These are phyloP conservation scores for Anthracocystis setariae DNA, from an alignment of 1,284 basidiomycete species.

Conservation along the genomic window DNA sequence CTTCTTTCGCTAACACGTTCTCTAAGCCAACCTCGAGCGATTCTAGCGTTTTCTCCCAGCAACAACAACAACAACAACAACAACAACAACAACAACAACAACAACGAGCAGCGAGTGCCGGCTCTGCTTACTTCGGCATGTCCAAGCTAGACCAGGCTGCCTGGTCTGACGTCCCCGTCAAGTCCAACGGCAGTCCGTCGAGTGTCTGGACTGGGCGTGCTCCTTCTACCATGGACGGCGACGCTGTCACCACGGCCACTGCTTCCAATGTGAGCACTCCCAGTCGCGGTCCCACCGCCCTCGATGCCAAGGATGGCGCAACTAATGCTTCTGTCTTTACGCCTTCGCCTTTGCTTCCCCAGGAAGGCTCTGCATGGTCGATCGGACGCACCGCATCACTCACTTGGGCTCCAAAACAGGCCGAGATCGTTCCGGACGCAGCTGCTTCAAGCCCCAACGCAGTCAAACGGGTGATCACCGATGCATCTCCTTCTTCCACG, in stretches of 20 bases:
- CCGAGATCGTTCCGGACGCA: slow-evolving; percentile 17
- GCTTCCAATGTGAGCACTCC: slow-evolving; percentile 49
- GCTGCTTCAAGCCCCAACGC: slow-evolving; percentile 26
- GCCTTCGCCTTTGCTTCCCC: slow-evolving; percentile 35
- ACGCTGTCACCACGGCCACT: slow-evolving; percentile 37
- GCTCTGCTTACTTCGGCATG: slow-evolving; percentile 18
- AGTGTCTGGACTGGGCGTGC: slow-evolving; percentile 47
- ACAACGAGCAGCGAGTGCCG: slow-evolving; percentile 12
- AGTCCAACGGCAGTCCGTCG: slow-evolving; percentile 26
- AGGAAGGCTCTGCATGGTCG: slow-evolving; percentile 44
- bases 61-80: slow-evolving; percentile 16
- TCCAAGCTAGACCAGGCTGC: slow-evolving; percentile 30
- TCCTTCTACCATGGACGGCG: slow-evolving; percentile 35
- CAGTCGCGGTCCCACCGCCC: slow-evolving; percentile 16
- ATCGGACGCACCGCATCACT: slow-evolving; percentile 18
- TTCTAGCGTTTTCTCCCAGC: background rate
- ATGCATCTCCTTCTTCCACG: slow-evolving; percentile 9
- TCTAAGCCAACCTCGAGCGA: background rate
- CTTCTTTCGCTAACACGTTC: background rate
- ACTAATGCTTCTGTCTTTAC: slow-evolving; percentile 26
- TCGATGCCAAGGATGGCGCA: slow-evolving; percentile 22
- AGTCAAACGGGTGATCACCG: slow-evolving; percentile 18
- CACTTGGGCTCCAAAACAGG: slow-evolving; percentile 32
- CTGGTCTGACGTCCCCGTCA: slow-evolving; percentile 37
- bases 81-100: too few species aligned